phyloP scores from a whole-genome alignment of 805 yeast genomes.

The Candida morakotiae region DNA sequence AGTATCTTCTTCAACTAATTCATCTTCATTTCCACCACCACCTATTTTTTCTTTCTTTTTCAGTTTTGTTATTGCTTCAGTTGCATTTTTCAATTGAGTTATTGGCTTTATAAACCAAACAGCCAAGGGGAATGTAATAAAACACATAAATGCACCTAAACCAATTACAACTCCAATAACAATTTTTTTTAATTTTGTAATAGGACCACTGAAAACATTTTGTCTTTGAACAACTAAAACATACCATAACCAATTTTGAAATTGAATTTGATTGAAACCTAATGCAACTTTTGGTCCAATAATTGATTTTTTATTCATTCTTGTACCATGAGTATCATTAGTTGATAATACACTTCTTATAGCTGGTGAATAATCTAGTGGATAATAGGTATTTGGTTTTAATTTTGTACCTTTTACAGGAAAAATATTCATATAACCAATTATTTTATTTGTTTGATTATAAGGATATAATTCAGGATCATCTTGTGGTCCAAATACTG shows the following conservation, averaged over 20 bases:
- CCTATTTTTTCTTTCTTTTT: slow-evolving; percentile 17
- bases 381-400: slow-evolving; percentile 19
- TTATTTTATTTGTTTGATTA: slow-evolving; percentile 3
- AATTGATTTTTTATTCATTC: slow-evolving; percentile 19
- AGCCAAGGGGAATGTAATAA: slow-evolving; percentile 77
- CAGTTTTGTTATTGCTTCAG: slow-evolving; percentile 60
- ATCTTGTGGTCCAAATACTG: background rate
- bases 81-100: slow-evolving; percentile 71
- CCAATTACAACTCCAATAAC: slow-evolving; percentile 77
- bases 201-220: slow-evolving; percentile 57
- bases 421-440: slow-evolving; percentile 39
- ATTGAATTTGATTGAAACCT: slow-evolving; percentile 29
- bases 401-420: slow-evolving; percentile 16
- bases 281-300: slow-evolving; percentile 26
- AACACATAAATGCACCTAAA: slow-evolving; percentile 66
- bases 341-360: slow-evolving; percentile 22
- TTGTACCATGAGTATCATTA: slow-evolving; percentile 18
- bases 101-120: slow-evolving; percentile 85
- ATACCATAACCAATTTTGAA: slow-evolving; percentile 54
- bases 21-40: background rate
- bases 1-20: background rate
- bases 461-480: background rate
- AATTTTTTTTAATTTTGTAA: slow-evolving; percentile 57
- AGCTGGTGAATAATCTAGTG: slow-evolving; percentile 22
- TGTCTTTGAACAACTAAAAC: slow-evolving; percentile 65